Evolutionary conservation across 345 rosid species (phyloP).

Genomic region (Salix caprea): DNA sequence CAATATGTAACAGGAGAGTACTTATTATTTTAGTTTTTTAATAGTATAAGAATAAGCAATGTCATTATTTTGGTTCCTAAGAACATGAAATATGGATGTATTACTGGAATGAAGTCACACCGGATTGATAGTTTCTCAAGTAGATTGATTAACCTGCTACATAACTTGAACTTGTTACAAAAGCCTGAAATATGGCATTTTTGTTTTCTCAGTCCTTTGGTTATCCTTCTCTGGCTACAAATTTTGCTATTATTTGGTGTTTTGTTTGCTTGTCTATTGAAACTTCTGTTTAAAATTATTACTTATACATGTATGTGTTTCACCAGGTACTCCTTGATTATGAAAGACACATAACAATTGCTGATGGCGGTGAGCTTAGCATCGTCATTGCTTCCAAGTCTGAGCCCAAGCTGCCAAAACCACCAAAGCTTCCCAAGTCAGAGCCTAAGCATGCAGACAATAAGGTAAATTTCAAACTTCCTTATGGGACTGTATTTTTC

Average conservation of each 20-base stretch:
- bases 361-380: conserved; percentile 56
- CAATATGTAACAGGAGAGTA: not conserved
- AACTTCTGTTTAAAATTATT: conserved; percentile 1
- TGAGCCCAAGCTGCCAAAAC: conserved; percentile 34
- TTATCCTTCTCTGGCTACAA: not conserved
- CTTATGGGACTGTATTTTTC: not conserved
- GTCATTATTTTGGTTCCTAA: not conserved
- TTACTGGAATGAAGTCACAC: not conserved
- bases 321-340: conserved; percentile 84
- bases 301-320: not conserved
- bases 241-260: not conserved
- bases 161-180: not conserved
- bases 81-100: not conserved
- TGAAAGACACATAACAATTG: conserved; percentile 63
- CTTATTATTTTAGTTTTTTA: not conserved
- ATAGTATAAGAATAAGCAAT: not conserved
- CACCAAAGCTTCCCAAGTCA: not conserved
- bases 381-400: conserved; percentile 43
- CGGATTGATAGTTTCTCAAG: not conserved
- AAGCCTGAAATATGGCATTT: not conserved
- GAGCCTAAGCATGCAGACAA: conserved; percentile 52
- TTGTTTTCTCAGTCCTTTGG: not conserved
- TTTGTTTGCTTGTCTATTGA: not conserved
- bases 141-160: not conserved
- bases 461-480: conserved; percentile 43